These are phyloP conservation scores for Aureobasidium sp. DNA, from an alignment of 2,329 filamentous ascomycete genomes.

Conservation along the genomic window DNA sequence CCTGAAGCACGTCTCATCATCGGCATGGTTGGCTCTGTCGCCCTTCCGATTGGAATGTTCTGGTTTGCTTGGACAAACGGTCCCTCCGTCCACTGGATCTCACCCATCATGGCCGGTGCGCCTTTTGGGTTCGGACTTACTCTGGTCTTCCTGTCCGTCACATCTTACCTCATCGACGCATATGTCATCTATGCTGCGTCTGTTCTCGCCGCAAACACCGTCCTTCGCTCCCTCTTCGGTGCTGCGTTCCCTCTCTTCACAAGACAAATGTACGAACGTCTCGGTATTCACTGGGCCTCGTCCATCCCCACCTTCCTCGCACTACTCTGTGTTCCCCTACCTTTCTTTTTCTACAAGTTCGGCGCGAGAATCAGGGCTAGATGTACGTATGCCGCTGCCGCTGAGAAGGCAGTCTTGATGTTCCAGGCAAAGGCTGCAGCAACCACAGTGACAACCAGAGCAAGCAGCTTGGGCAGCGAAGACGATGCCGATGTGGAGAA, in stretches of 20 bases:
- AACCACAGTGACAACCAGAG: neutral
- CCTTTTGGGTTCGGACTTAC: conserved; percentile 34
- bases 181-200: conserved; percentile 30
- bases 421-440: neutral
- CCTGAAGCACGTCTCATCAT: conserved; percentile 40
- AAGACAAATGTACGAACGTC: conserved; percentile 24
- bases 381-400: neutral
- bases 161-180: conserved; percentile 39
- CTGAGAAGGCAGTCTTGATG: neutral
- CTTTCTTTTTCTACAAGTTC: conserved; percentile 31
- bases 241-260: conserved; percentile 28
- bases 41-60: conserved; percentile 40
- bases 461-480: neutral
- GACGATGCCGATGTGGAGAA: neutral
- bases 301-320: conserved; percentile 26
- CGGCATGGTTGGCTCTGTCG: conserved; percentile 43
- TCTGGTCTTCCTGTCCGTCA: conserved; percentile 35
- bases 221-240: conserved; percentile 27
- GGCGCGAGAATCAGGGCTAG: conserved; percentile 38
- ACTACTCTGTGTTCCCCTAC: conserved; percentile 21
- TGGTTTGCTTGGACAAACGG: conserved; percentile 38
- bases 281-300: conserved; percentile 28
- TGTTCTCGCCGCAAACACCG: conserved; percentile 27
- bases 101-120: conserved; percentile 32
- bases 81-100: conserved; percentile 31